Base-by-base conservation (phyloP, 371 early-diverging fungal species). In the Mucor velutinosus region DNA sequence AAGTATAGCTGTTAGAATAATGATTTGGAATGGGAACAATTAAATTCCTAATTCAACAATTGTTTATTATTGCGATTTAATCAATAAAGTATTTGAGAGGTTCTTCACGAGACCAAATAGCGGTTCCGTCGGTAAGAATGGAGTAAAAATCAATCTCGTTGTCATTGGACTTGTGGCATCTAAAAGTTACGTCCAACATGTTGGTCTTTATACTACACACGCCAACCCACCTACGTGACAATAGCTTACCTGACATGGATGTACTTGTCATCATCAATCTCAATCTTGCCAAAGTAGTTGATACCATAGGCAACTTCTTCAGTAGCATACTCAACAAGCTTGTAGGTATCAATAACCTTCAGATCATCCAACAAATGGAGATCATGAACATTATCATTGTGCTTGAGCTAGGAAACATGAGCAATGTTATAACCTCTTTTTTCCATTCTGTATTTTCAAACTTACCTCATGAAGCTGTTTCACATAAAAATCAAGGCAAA, bases 231-330 rank as follows among this genome's bases (percentile, higher is more conserved):
- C 2, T 6, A 30, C 30, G 6, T 11, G 14, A 37, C 7, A 35
- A 35, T 35, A 7, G 10, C 65, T 75, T 78, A 83, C 83, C 82
- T 78, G 53, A 74, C 84, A 64, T 83, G 86, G 47, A 85, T 73
- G 43, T 70, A 85, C 62, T 82, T 82, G 27, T 63, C 78, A 33
- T 80, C 81, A 19, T 81, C 86, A 30, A 86, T 63, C 39, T 84
- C 71, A 64, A 86, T 76, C 72, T 86, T 86, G 64, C 77, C 86
- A 58, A 79, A 86, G 72, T 84, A 86, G 77, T 80, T 86, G 66
- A 60, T 69, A 56, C 86, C 86, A 39, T 80, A 86, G 11, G 85
- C 70, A 41, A 82, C 82, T 55, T 80, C 82, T 75, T 86, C 86
- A 27, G 65, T 67, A 49, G 86, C 85, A 71, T 80, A 82, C 51